phyloP scores from a whole-genome alignment of 2,329 filamentous ascomycete species.

The Tolypocladium capitatum region DNA sequence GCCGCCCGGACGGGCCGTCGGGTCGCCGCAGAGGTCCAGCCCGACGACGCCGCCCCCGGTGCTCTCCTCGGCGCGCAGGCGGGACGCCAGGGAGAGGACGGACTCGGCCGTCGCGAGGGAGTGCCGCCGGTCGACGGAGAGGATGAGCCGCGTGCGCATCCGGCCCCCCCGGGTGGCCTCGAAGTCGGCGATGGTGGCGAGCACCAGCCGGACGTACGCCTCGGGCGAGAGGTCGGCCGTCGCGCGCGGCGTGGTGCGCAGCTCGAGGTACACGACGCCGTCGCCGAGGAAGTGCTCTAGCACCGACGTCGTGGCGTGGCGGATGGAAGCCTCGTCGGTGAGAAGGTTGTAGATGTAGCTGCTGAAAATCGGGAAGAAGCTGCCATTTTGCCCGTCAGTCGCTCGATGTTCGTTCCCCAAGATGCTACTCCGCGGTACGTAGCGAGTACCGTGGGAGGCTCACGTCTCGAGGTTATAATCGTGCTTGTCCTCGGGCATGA shows the following conservation, averaged over 20 bases:
- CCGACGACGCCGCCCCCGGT: conserved; percentile 48
- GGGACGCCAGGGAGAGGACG: conserved; percentile 49
- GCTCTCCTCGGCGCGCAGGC: conserved; percentile 21
- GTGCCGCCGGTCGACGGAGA: conserved; percentile 60
- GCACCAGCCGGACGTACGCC: conserved; percentile 52
- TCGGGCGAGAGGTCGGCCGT: conserved; percentile 45
- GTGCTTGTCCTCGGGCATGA: conserved; percentile 58
- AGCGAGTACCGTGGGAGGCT: conserved; percentile 10
- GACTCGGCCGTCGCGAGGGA: conserved; percentile 45
- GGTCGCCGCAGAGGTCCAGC: conserved; percentile 69
- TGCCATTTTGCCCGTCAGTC: conserved; percentile 13
- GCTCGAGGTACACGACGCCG: conserved; percentile 64
- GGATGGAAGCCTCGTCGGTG: conserved; percentile 45
- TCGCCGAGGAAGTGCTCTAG: conserved; percentile 54
- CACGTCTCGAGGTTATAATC: conserved; percentile 59
- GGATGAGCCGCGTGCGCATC: conserved; percentile 53
- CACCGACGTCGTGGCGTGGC: conserved; percentile 50
- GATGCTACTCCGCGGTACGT: no score
- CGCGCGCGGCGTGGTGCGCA: conserved; percentile 64
- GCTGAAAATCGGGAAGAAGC: conserved; percentile 68
- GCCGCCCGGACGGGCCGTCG: conserved; percentile 35
- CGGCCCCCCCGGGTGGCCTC: conserved; percentile 19
- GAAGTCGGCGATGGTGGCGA: conserved; percentile 46
- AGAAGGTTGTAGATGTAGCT: conserved; percentile 68
- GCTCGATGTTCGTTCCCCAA: not conserved